Base-by-base conservation (phyloP, 768 basidiomycete species). In the Inosperma sp. region DNA sequence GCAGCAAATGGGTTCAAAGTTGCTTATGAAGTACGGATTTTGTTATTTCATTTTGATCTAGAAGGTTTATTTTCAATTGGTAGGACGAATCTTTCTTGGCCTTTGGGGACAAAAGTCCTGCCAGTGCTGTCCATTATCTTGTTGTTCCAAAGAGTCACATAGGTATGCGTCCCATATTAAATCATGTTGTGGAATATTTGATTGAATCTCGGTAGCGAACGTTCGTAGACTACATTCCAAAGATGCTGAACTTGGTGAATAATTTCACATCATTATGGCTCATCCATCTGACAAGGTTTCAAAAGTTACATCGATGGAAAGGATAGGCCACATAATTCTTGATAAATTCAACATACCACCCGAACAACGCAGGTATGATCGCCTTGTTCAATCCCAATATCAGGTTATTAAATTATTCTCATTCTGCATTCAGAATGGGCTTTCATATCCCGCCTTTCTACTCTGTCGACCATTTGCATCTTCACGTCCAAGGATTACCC, bases 391-490 rank as follows among this genome's bases (percentile, higher is more conserved):
- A 17, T 3, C 8, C 23, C 12, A 23, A 21, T 21, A 21, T 9
- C 23, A 25, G 47, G 22, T 31, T 37, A 44, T 42, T 49, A 29
- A 59, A 34, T 19, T 45, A 59, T 35, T 8, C 5, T 61, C 27
- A 26, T 49, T n/a, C 45, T 19, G 12, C 41, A n/a, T 48, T 29
- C 49, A 88, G 88, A 54, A 72, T 89, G 69, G 88, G 88, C 1
- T 91, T 89, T 60, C 88, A 91, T 61, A 86, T 89, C 47, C 84
- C 88, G 0, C 88, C 88, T 0, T 87, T 85, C 65, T 83, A 79
- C 51, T 83, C 81, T 27, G 74, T 90, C 5, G 61, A 80, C 29
- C 88, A 91, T 61, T 71, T 91, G 13, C 88, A 90, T 62, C 66
- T 91, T 31, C 88, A 90, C 60, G 79, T 84, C 19, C 83, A 86